Evolutionary conservation across 805 yeast species (phyloP).

Genomic region (Candida endomychidarum): DNA sequence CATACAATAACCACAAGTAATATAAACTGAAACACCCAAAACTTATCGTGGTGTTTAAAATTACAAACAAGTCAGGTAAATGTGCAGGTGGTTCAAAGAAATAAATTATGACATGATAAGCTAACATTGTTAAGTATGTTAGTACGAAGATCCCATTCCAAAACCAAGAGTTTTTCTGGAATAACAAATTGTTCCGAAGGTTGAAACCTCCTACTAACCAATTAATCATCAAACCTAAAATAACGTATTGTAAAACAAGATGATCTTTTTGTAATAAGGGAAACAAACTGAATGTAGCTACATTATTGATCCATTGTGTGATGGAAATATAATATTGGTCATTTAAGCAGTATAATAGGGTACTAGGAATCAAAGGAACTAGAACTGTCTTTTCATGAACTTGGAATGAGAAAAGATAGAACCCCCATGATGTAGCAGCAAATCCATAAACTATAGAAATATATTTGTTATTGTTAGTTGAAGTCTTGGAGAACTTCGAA

Average conservation of each 20-base stretch:
- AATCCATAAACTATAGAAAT: conserved; percentile 58
- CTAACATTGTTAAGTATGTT: conserved; percentile 44
- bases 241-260: conserved; percentile 68
- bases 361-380: conserved; percentile 82
- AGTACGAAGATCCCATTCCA: conserved; percentile 27
- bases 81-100: conserved; percentile 50
- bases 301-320: conserved; percentile 83
- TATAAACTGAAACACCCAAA: conserved; percentile 73
- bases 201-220: conserved; percentile 30
- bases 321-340: conserved; percentile 64
- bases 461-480: conserved; percentile 16
- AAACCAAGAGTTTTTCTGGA: conserved; percentile 23
- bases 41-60: conserved; percentile 69
- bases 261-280: conserved; percentile 82
- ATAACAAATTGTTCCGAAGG: conserved; percentile 19
- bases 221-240: conserved; percentile 54
- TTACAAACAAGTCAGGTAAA: conserved; percentile 85
- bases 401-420: conserved; percentile 88
- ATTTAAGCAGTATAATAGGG: conserved; percentile 58
- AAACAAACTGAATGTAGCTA: conserved; percentile 82
- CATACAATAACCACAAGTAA: conserved; percentile 81
- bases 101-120: conserved; percentile 56
- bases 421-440: conserved; percentile 81
- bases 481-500: conserved; percentile 16
- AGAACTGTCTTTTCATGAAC: conserved; percentile 94